Base-by-base conservation (phyloP, 2,329 filamentous ascomycete genomes). In the Sporothrix pallida region DNA sequence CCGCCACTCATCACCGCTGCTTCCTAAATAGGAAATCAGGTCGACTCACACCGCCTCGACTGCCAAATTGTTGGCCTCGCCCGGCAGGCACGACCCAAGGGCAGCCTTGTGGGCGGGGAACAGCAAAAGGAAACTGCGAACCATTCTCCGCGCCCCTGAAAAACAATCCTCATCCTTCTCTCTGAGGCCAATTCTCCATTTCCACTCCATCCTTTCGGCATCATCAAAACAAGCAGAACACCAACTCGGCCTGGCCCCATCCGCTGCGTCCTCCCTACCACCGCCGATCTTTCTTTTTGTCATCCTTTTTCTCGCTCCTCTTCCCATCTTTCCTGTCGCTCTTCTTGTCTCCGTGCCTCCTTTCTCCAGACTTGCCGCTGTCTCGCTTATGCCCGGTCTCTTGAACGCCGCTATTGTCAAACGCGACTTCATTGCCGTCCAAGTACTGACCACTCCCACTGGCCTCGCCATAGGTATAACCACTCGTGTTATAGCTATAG, bases 81-180 rank as follows among this genome's bases (percentile, higher is more conserved):
- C 23, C 23, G 54, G 54, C 1, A 58, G 54, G 54, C 52, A 23
- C 46, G 12, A 68, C 63, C 63, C 31, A 37, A 44, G 8, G 8
- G n/a, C 62, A 67, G 42, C 62, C 20, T 67, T 26, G 62, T 13
- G 17, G 17, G 37, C 44, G n/a, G 63, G 37, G 9, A 68, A 68
- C 63, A 31, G 9, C 20, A 48, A 26, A 26, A 50, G 63, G 63
- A 44, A 50, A 31, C 6, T 26, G 46, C 17, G 6, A 31, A 12
- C 54, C 54, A 15, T 15, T 26, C 54, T 31, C 52, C 6, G 54
- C 31, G 31, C 31, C 3, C 31, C 31, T 37, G 31, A 7, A 37
- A 37, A 37, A 37, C 31, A 15, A 26, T 20, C 23, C 26, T 58
- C 1, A 4, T 26, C 54, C 10, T 26, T 58, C 50, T n/a, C 50